Evolutionary conservation across 371 early-diverging fungal genomes (phyloP).

Genomic region (Basidiobolus meristosporus): DNA sequence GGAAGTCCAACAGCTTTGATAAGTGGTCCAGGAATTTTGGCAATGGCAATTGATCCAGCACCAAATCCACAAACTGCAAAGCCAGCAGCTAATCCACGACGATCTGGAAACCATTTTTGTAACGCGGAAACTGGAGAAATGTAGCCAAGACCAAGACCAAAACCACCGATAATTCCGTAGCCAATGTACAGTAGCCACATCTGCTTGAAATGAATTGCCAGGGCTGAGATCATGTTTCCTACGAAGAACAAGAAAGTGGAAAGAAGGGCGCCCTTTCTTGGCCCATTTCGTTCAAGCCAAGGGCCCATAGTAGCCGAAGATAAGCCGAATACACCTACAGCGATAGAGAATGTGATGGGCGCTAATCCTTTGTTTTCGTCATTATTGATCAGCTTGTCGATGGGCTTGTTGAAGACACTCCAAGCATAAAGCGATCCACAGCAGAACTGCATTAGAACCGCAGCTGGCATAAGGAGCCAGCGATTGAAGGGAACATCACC

Average conservation of each 20-base stretch:
- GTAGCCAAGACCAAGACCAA: slow-evolving; percentile 47
- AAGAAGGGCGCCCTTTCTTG: slow-evolving; percentile 24
- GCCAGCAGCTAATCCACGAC: slow-evolving; percentile 28
- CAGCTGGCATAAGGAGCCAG: slow-evolving; percentile 32
- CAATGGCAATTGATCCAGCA: slow-evolving; percentile 38
- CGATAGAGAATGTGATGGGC: slow-evolving; percentile 42
- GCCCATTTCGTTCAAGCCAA: slow-evolving; percentile 43
- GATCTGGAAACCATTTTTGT: slow-evolving; percentile 35
- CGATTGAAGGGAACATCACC: slow-evolving; percentile 20
- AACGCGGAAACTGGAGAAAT: slow-evolving; percentile 35
- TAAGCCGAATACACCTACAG: slow-evolving; percentile 37
- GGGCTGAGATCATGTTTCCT: slow-evolving; percentile 31
- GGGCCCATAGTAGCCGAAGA: slow-evolving; percentile 41
- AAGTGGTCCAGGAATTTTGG: slow-evolving; percentile 27
- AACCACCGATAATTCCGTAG: slow-evolving; percentile 37
- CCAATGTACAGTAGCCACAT: slow-evolving; percentile 35
- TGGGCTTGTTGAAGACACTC: slow-evolving; percentile 39
- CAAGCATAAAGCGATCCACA: slow-evolving; percentile 50
- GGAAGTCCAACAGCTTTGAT: slow-evolving; percentile 22
- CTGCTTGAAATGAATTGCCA: slow-evolving; percentile 25
- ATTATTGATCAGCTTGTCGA: slow-evolving; percentile 26
- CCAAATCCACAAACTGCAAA: slow-evolving; percentile 53
- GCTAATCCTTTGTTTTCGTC: slow-evolving; percentile 9
- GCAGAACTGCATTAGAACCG: slow-evolving; percentile 39
- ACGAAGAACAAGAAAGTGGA: slow-evolving; percentile 29